Base-by-base conservation (phyloP, 306 rosid genomes). In the Trifolium pratense region DNA sequence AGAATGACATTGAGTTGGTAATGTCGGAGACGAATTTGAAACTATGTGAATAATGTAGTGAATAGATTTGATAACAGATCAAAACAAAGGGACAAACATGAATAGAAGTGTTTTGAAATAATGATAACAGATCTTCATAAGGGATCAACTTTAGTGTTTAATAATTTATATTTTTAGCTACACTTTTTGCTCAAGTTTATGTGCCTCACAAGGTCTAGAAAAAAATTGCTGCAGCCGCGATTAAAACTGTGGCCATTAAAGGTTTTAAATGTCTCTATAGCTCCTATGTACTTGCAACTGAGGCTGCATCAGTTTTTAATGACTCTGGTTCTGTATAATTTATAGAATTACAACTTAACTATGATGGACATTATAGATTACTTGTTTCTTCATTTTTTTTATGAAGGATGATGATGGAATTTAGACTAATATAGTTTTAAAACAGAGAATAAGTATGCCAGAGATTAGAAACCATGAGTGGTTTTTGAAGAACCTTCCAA, bases 401-500 rank as follows among this genome's bases (percentile, higher is more conserved):
- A 15, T 71, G 6, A 75, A 75, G 49, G 42, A 29, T 29, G 32
- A 63, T 36, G 56, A 58, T 46, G 42, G 14, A 16, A 40, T 68
- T 68, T 58, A 62, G 58, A 59, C 68, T 61, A 46, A 59, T 15
- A 3, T 67, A 12, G 58, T 78, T 74, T 59, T 53, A 56, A 31
- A 62, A 66, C 94, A 94, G 98, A 91, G 97, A 85, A 94, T 94
- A 88, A 88, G 62, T 65, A 88, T 89, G 21, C 92, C 95, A 20
- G 97, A 94, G 85, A 94, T 94, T 20, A 85, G 87, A 77, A 89
- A 84, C 79, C 96, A 91, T 7, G 97, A 94, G 63, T 94, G 98
- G 98, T 94, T 94, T 84, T 74, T 89, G 45, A 89, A 80, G 87
- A 91, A 94, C 82, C 95, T 91, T 70, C 98, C 98, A 4, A 81